Evolutionary conservation across 192 early-diverging fungal genomes (phyloP).

Genomic region (Podila horticola): DNA sequence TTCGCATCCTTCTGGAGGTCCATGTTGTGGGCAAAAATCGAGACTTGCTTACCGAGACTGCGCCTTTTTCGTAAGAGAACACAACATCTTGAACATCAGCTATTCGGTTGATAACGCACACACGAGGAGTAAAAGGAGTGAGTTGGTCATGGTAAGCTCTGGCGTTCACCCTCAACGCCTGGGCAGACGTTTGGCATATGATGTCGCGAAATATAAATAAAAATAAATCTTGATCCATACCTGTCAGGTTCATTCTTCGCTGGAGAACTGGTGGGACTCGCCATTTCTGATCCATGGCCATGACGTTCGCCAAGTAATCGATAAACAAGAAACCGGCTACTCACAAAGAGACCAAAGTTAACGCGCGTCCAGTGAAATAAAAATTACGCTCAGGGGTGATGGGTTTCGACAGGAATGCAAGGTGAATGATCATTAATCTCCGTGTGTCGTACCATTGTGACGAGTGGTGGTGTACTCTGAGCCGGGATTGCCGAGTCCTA

Average conservation of each 20-base stretch:
- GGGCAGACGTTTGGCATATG: background rate
- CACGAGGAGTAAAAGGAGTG: background rate
- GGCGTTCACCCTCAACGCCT: no score
- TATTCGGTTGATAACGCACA: background rate
- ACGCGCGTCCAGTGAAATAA: background rate
- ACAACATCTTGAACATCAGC: conserved; percentile 67
- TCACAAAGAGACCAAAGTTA: background rate
- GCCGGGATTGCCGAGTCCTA: conserved; percentile 65
- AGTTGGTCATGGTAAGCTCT: background rate
- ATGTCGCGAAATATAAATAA: background rate
- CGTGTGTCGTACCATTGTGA: conserved; percentile 60
- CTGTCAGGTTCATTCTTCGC: conserved; percentile 40
- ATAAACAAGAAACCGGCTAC: conserved; percentile 67
- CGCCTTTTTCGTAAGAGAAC: conserved; percentile 51
- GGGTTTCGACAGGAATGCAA: no score
- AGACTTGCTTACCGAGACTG: conserved; percentile 24
- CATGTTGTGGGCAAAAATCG: background rate
- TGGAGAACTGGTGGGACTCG: conserved; percentile 43
- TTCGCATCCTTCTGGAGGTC: background rate
- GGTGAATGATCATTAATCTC: background rate
- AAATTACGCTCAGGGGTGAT: background rate
- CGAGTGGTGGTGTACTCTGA: conserved; percentile 58
- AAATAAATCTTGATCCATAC: conserved; percentile 6
- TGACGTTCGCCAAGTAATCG: conserved; percentile 70
- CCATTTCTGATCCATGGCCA: conserved; percentile 58